Percentiles rank a stretch among this genome's conserved stretches.
These are phyloP conservation scores for Talaromyces proteolyticus DNA, from an alignment of 495 filamentous ascomycete genomes.

Conservation along the genomic window DNA sequence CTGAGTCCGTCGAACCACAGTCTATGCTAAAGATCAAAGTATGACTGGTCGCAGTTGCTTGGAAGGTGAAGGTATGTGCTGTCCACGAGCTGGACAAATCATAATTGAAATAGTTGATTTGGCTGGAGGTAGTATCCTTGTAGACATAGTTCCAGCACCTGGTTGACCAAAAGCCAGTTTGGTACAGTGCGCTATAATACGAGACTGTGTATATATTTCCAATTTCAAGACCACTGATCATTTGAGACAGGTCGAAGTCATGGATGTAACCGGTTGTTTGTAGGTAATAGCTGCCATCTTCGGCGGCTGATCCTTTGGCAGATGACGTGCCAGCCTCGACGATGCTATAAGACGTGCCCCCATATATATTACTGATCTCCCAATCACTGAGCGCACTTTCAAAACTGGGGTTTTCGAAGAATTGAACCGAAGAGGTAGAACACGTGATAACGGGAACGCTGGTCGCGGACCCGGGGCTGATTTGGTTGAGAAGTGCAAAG, in stretches of 20 bases:
- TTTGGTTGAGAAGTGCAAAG: neutral
- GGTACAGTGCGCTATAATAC: neutral
- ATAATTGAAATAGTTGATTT: neutral
- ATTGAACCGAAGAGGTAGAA: neutral
- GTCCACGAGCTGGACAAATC: neutral
- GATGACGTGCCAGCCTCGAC: neutral
- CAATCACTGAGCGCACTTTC: neutral
- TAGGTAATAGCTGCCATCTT: neutral
- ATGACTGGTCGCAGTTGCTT: neutral
- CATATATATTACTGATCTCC: neutral
- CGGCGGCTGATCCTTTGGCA: neutral
- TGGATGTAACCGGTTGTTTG: neutral
- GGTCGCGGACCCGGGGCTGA: neutral
- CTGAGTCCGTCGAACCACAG: neutral
- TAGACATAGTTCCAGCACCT: constrained; percentile 1
- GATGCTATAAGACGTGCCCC: neutral
- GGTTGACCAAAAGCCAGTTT: neutral
- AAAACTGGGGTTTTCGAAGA: constrained; percentile 1
- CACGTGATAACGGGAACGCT: neutral
- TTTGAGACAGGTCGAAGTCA: constrained; percentile 3
- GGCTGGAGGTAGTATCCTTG: neutral
- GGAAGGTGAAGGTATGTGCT: neutral
- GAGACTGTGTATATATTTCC: neutral
- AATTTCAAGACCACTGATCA: neutral
- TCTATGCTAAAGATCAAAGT: neutral